phyloP scores from a whole-genome alignment of 257 asterid species.

The Echium plantagineum region DNA sequence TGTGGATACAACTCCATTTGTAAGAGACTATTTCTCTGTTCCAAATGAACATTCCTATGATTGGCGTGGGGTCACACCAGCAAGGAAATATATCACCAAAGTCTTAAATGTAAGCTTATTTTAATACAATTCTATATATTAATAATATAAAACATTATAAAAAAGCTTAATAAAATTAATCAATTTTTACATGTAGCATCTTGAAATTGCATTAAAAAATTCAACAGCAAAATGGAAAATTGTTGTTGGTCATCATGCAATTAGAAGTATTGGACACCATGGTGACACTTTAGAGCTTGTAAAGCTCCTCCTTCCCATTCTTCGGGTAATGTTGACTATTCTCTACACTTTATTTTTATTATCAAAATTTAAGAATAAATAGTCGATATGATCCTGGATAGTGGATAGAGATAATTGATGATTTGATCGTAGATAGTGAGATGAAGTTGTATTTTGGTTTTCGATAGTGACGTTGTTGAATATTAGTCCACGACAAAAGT shows the following conservation, averaged over 20 bases:
- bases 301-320: conserved; percentile 58
- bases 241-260: conserved; percentile 86
- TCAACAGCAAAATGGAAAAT: conserved; percentile 80
- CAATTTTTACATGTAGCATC: conserved; percentile 33
- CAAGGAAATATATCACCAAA: conserved; percentile 24
- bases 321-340: conserved; percentile 27
- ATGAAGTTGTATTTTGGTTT: no score
- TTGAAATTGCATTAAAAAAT: conserved; percentile 42
- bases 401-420: no score
- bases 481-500: no score
- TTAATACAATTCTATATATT: no score
- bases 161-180: no score
- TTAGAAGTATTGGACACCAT: conserved; percentile 79
- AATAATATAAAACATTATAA: no score
- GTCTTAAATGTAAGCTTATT: conserved; percentile 32
- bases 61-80: conserved; percentile 62
- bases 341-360: background rate
- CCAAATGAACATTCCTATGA: conserved; percentile 54
- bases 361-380: no score
- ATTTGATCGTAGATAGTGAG: no score
- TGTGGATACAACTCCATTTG: conserved; percentile 83
- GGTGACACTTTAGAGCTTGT: conserved; percentile 76
- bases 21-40: conserved; percentile 29
- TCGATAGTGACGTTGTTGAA: no score
- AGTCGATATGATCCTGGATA: no score